Base-by-base conservation (phyloP, 2,329 filamentous ascomycete species). In the Aphanocladium album region DNA sequence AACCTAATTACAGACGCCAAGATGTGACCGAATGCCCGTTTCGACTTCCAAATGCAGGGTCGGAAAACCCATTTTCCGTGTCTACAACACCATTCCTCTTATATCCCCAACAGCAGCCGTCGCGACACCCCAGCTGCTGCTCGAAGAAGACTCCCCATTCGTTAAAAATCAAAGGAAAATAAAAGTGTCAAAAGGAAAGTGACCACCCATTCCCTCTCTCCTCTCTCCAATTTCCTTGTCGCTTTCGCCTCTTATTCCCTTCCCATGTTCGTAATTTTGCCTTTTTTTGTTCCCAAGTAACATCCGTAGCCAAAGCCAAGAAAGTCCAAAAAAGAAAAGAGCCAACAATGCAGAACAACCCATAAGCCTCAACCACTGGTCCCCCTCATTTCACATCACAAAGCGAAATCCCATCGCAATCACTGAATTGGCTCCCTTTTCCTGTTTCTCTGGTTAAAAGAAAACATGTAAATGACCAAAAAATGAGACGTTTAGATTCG, bases 1-100 rank as follows among this genome's bases (percentile, higher is more conserved):
- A 83, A 81, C 81, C 81, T 83, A 79, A 83, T 83, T 84, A 84
- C 81, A 84, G 82, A 84, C 82, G 82, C 82, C 82, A 82, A 79
- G 80, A 83, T 83, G 79, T 81, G 81, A 85, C 82, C 82, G 79
- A 84, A 57, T 56, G 82, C 79, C 80, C 80, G 79, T 80, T 53
- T 53, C 77, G 80, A 84, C 80, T 81, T 84, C 81, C 82, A 84
- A 62, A 84, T 85, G 83, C 83, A 84, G 81, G 37, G 35, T 39
- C 79, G 35, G 39, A 79, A 80, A 83, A 80, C 79, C 79, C 77
- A 78, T 73, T 78, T 52, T 72, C 68, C 75, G 73, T 73, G 75
- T 78, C 75, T 77, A 77, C 77, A 77, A 78, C 76, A 54, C 55
- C 37, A 37, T 62, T 51, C 51, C 54, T 53, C 49, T 45, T 59